These are phyloP conservation scores for Globisporangium paddicum DNA, from an alignment of 352 stramenopile species.

Conservation along the genomic window DNA sequence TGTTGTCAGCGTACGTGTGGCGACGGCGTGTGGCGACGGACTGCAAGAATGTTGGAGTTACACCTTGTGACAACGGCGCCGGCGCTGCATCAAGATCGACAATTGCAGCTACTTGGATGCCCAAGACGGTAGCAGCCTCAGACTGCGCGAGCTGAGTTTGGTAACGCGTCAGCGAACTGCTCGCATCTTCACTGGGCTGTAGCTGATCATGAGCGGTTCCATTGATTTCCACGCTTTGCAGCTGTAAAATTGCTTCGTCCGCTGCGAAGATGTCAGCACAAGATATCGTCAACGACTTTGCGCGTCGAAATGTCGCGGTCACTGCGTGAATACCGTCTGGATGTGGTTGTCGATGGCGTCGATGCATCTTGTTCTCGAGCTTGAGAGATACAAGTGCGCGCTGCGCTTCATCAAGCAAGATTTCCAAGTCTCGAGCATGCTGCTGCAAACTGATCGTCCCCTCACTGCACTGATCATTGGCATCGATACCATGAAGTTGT, in stretches of 20 bases:
- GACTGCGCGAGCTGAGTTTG: not conserved
- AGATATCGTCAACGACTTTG: slow-evolving; percentile 6
- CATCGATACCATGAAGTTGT: not conserved
- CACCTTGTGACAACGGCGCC: not conserved
- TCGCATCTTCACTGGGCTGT: no score
- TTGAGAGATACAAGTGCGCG: slow-evolving; percentile 24
- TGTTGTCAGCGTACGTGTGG: slow-evolving; percentile 15
- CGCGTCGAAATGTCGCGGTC: not conserved
- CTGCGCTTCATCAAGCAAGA: slow-evolving; percentile 35
- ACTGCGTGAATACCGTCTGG: not conserved
- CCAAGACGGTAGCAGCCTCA: not conserved
- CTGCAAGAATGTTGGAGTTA: slow-evolving; percentile 10
- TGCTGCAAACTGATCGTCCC: slow-evolving; percentile 6
- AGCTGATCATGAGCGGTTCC: not conserved
- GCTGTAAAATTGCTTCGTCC: not conserved
- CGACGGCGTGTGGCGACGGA: slow-evolving; percentile 11
- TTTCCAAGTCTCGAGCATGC: slow-evolving; percentile 10
- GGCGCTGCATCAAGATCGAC: not conserved
- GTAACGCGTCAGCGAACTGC: no score
- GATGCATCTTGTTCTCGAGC: slow-evolving; percentile 32
- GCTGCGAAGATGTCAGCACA: slow-evolving; percentile 12
- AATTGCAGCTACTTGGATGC: not conserved
- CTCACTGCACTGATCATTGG: not conserved
- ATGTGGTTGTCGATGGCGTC: slow-evolving; percentile 9
- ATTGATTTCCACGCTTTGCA: not conserved